Evolutionary conservation across 371 early-diverging fungal species (phyloP).

Genomic region (Apophysomyces variabilis): DNA sequence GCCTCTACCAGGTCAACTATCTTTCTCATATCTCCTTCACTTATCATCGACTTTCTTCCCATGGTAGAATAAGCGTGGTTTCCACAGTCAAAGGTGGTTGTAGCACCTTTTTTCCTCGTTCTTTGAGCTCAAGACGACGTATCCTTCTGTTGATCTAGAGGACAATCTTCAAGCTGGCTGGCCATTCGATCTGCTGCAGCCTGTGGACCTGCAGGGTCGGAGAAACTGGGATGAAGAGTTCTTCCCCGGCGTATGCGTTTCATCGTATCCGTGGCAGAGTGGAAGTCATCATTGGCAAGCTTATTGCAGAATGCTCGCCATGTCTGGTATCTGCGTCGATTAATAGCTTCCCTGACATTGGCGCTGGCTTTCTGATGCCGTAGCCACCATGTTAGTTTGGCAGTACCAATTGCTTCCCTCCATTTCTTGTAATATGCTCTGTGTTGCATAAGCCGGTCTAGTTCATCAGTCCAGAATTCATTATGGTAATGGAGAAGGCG

Average conservation of each 20-base stretch:
- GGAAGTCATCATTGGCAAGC: constrained; percentile 1
- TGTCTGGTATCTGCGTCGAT: constrained; percentile 12
- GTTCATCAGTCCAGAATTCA: constrained; percentile 14
- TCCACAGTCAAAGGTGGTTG: too few relatives aligned
- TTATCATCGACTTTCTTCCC: neutral
- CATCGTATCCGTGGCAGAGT: too few relatives aligned
- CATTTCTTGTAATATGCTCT: constrained; percentile 18
- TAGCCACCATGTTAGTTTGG: constrained; percentile 15
- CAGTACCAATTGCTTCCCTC: constrained; percentile 13
- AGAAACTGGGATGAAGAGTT: too few relatives aligned
- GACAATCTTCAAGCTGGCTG: too few relatives aligned
- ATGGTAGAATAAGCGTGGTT: neutral
- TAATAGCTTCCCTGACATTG: constrained; percentile 1
- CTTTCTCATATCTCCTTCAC: neutral
- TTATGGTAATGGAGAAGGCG: neutral
- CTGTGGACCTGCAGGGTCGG: too few relatives aligned
- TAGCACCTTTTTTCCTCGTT: too few relatives aligned
- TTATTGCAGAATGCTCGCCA: constrained; percentile 18
- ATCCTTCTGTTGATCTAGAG: too few relatives aligned
- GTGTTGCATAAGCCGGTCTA: neutral
- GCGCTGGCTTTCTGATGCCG: neutral
- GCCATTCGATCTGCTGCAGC: too few relatives aligned
- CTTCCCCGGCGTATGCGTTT: too few relatives aligned
- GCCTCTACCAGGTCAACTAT: neutral
- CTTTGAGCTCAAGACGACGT: too few relatives aligned